Percentiles rank a stretch among this genome's conserved stretches.
Evolutionary conservation across 768 basidiomycete species (phyloP).

Genomic region (Mycena alexandri): DNA sequence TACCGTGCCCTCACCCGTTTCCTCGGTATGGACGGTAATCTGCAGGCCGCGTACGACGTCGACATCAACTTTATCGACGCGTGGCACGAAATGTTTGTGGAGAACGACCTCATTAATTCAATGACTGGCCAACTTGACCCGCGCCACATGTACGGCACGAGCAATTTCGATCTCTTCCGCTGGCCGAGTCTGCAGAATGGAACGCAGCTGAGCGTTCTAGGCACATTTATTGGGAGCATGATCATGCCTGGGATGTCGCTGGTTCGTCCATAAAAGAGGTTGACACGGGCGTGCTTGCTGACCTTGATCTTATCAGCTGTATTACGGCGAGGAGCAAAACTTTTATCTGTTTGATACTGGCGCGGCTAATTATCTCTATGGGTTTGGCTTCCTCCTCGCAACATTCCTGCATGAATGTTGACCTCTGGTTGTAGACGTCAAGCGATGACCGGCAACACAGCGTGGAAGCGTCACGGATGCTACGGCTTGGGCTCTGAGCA

Average conservation of each 20-base stretch:
- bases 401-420: conserved; percentile 4
- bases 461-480: conserved; percentile 96
- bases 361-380: conserved; percentile 93
- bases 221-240: conserved; percentile 81
- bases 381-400: conserved; percentile 54
- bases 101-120: conserved; percentile 88
- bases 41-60: conserved; percentile 90
- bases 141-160: conserved; percentile 90
- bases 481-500: conserved; percentile 91
- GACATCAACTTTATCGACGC: conserved; percentile 86
- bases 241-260: conserved; percentile 91
- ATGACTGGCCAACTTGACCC: conserved; percentile 78
- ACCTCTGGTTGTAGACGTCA: conserved; percentile 73
- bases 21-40: conserved; percentile 96
- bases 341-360: conserved; percentile 90
- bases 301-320: conserved; percentile 59
- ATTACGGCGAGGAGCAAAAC: conserved; percentile 93
- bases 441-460: conserved; percentile 85
- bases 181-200: conserved; percentile 94
- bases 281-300: conserved; percentile 8
- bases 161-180: conserved; percentile 94
- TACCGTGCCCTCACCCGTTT: conserved; percentile 90
- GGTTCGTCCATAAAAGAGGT: conserved; percentile 53
- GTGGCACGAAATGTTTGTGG: conserved; percentile 93
- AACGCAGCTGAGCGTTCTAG: conserved; percentile 80